These are phyloP conservation scores for Wickerhamomyces bisporus DNA, from an alignment of 805 yeast genomes.

Conservation along the genomic window DNA sequence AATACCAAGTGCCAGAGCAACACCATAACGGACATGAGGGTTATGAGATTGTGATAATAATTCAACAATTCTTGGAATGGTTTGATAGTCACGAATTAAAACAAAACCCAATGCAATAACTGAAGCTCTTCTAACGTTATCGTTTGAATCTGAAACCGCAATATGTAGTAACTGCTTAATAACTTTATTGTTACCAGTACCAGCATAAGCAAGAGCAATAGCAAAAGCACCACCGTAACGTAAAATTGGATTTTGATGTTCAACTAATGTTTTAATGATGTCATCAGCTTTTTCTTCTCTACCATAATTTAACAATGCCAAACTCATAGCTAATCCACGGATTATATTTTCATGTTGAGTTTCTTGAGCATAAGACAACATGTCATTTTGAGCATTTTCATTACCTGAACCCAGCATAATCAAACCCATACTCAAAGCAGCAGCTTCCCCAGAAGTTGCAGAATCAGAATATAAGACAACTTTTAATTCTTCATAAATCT, in stretches of 20 bases:
- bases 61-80: slow-evolving; percentile 94
- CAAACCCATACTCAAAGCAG: slow-evolving; percentile 93
- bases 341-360: slow-evolving; percentile 94
- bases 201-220: slow-evolving; percentile 92
- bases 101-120: slow-evolving; percentile 90
- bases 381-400: slow-evolving; percentile 61
- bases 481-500: slow-evolving; percentile 75
- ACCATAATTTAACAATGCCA: slow-evolving; percentile 83
- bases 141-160: slow-evolving; percentile 95
- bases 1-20: slow-evolving; percentile 94
- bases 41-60: slow-evolving; percentile 90
- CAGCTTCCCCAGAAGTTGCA: slow-evolving; percentile 93
- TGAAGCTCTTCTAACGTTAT: slow-evolving; percentile 95
- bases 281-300: slow-evolving; percentile 76
- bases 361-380: slow-evolving; percentile 88
- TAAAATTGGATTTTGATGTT: slow-evolving; percentile 73
- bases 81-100: slow-evolving; percentile 81
- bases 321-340: slow-evolving; percentile 87
- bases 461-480: slow-evolving; percentile 84
- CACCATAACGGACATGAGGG: slow-evolving; percentile 97
- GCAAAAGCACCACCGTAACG: slow-evolving; percentile 97
- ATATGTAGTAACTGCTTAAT: slow-evolving; percentile 80
- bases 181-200: slow-evolving; percentile 88
- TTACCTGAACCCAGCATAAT: slow-evolving; percentile 91
- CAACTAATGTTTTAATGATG: slow-evolving; percentile 58